Base-by-base conservation (phyloP, 108 stramenopile species). In the Aurantiochytrium sp. region DNA sequence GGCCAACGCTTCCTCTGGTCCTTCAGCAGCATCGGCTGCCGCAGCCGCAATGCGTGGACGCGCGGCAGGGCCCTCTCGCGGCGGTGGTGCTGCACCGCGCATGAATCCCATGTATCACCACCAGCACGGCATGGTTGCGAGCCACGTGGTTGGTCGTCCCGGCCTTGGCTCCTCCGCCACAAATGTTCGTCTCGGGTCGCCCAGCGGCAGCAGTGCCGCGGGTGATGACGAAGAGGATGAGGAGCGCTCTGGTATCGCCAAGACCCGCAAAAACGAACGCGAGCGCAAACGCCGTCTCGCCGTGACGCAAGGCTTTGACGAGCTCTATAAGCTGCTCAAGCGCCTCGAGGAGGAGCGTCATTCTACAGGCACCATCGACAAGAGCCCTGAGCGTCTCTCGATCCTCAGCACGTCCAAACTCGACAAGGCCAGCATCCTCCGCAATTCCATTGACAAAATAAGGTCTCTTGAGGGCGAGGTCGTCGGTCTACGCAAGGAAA, bases 241-340 rank as follows among this genome's bases (percentile, higher is more conserved):
- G 14, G 76, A 83, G 49, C 19, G 49, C n/a, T 47, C 49, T 12
- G 49, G 76, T 23, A 47, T 83, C 51, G 76, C 76, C n/a, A 83
- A 83, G 28, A 53, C 76, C n/a, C 76, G 76, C 51, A 83, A 83
- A 23, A 83, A 83, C 51, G 76, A 83, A 28, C 76, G 76, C 6
- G 76, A 83, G 51, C 45, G 76, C 19, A 83, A 83, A 35, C 76
- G 76, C 51, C 76, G 76, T 23, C 76, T 83, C 28, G 76, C 76
- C n/a, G 76, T 83, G 25, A 83, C 76, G 2, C 76, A 83, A 23
- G 76, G 76, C 12, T 83, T 83, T 35, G 76, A 83, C 51, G 76
- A 83, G 76, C 51, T 83, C 23, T 53, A 28, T 23, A 83, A 83
- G 51, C 4, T 83, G 19, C 51, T 83, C 14, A 47, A 83, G 28